Evolutionary conservation across 768 basidiomycete species (phyloP).

Genomic region (Hortiboletus campestris): DNA sequence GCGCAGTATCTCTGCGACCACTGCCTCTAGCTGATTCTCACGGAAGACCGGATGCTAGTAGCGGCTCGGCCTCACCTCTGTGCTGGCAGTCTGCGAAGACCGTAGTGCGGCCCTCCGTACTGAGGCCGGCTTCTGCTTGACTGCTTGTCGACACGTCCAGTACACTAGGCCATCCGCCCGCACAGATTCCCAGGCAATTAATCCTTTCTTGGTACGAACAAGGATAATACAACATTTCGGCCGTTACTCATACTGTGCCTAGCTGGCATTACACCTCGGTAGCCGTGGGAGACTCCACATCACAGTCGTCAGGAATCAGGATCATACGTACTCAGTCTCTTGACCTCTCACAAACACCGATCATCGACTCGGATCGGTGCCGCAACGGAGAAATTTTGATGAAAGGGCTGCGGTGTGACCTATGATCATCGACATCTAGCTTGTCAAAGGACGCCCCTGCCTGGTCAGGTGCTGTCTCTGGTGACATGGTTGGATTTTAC

Average conservation of each 20-base stretch:
- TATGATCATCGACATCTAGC: background rate
- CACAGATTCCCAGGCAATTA: conserved; percentile 1
- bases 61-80: background rate
- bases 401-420: background rate
- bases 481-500: conserved; percentile 3
- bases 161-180: background rate
- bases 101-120: background rate
- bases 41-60: background rate
- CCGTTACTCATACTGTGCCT: conserved; percentile 1
- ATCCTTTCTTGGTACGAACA: background rate
- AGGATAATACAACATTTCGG: background rate
- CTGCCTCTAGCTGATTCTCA: background rate
- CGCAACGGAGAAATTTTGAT: background rate
- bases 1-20: background rate
- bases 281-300: background rate
- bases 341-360: background rate
- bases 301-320: background rate
- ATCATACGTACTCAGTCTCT: background rate
- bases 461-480: conserved; percentile 10
- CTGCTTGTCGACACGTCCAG: background rate
- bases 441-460: conserved; percentile 1
- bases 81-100: background rate
- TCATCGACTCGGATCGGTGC: conserved; percentile 13
- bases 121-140: background rate
- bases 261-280: conserved; percentile 1